Evolutionary conservation across 805 yeast genomes (phyloP), one percentile per base, ranked within the genome.

Genomic region (Zygosaccharomyces gambellarensis): DNA sequence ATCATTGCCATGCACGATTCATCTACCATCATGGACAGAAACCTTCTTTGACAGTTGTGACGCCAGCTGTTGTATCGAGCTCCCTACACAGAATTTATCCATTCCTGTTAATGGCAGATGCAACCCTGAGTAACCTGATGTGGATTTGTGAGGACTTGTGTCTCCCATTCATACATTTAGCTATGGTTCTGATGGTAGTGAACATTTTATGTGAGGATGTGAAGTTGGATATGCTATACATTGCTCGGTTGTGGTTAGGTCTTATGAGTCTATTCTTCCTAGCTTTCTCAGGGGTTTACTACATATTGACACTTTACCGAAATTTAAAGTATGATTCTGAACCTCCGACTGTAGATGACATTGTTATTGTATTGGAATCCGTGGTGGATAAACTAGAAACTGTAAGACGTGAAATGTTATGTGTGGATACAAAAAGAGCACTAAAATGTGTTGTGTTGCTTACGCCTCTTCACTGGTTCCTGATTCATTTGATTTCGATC

Each of bases 331-430:
- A 21, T 14, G 47, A 42, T 6, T 49, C 51, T 5, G 70, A 66
- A 36, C 59, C 68, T 3, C 70, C 70, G 27, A 66, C 68, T 8
- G 32, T 63, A 39, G 70, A 66, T 30, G 69, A 66, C 39, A 60
- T 66, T 23, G 56, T 59, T 8, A 51, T 57, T 10, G 40, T 58
- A 12, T 36, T 63, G 28, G 63, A 61, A 30, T 59, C 59, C 12
- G 61, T 66, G 9, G 34, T 46, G 12, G 56, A 56, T 38, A 66
- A 66, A 49, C 45, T 66, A 10, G 54, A 53, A 4, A 53, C 55
- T 11, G 40, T 65, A 25, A 53, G 57, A 21, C 25, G 46, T 3
- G 64, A 65, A 39, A 48, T 39, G 12, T 30, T 53, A 11, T 45
- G 43, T 17, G 38, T 31, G 25, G 30, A 32, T 8, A 27, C 42